Evolutionary conservation across 2,329 filamentous ascomycete species (phyloP).

Genomic region (Aspergillus sojae): DNA sequence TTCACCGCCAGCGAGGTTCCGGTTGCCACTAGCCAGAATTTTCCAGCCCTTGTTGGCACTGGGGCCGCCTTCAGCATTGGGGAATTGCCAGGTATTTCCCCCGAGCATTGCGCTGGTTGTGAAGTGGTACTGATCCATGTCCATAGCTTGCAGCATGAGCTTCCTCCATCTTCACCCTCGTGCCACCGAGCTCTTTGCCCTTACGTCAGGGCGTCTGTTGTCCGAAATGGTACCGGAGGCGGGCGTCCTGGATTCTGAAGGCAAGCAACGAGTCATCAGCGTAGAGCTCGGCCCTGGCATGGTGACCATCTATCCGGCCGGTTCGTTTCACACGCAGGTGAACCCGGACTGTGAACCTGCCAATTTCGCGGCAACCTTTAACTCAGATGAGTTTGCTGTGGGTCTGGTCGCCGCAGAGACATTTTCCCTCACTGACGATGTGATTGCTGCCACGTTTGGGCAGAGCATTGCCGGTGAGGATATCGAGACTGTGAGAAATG

Average conservation of each 20-base stretch:
- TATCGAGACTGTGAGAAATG: conserved; percentile 22
- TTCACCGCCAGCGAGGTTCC: conserved; percentile 16
- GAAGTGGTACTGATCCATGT: conserved; percentile 1
- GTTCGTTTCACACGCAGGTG: conserved; percentile 30
- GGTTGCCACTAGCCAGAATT: conserved; percentile 25
- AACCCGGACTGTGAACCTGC: conserved; percentile 30
- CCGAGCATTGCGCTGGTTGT: background rate
- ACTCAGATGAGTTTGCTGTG: conserved; percentile 24
- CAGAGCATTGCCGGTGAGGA: conserved; percentile 25
- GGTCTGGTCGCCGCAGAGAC: conserved; percentile 22
- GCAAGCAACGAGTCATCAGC: conserved; percentile 22
- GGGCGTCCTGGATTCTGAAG: conserved; percentile 16
- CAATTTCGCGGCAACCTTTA: conserved; percentile 28
- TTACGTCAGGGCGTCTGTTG: conserved; percentile 21
- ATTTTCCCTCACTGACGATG: conserved; percentile 23
- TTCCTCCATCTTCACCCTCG: conserved; percentile 30
- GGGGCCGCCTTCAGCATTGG: conserved; percentile 22
- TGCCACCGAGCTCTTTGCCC: conserved; percentile 27
- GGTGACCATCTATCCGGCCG: conserved; percentile 28
- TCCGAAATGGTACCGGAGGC: conserved; percentile 26
- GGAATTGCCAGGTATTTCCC: conserved; percentile 21
- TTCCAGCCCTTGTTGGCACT: conserved; percentile 20
- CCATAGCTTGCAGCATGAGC: conserved; percentile 27
- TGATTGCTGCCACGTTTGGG: conserved; percentile 24
- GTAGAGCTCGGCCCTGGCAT: conserved; percentile 20